Evolutionary conservation across 306 rosid genomes (phyloP), one percentile per base, ranked within the genome.

Genomic region (Carpinus viminea): DNA sequence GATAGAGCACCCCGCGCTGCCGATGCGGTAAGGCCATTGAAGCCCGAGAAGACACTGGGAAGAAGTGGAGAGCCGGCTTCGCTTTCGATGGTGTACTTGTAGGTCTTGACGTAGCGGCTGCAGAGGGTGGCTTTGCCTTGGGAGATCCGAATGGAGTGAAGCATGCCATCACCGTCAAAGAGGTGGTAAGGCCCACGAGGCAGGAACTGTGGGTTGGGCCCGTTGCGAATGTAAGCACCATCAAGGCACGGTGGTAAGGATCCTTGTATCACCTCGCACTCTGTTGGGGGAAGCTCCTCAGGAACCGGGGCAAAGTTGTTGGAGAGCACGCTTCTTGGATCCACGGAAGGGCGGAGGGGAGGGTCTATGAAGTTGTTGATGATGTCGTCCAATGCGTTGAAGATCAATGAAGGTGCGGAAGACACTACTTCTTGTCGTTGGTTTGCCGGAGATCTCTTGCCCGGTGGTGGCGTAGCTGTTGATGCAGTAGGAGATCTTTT

Each of bases 171-270:
- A 4, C 97, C 97, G 56, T 92, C 97, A 80, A 94, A 92, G 70
- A 94, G 92, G 57, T 94, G 98, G 91, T 94, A 92, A 2, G 97
- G 98, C 17, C 98, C 97, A 5, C 92, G 92, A 0, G 98, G 98
- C 11, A 92, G 92, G 85, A 82, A 89, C 54, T 94, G 98, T 0
- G 98, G 97, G 84, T 94, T 94, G 0, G 98, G 98, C 17, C n/a
- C 98, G 65, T 92, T 94, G 68, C 97, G 83, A 31, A 94, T 92
- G 80, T 95, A 95, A 0, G 92, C 97, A 1, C 98, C 98, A 51
- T 89, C 81, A 1, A 91, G 93, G 55, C 84, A 90, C 0, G 86
- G 74, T 0, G 96, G 97, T 3, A 94, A 78, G 0, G 91, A 36
- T 24, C 97, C 97, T 3, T 89, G 15, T 0, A 86, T 70, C 47